Evolutionary conservation across 1,284 basidiomycete species (phyloP).

Genomic region (Irpex rosettiformis): DNA sequence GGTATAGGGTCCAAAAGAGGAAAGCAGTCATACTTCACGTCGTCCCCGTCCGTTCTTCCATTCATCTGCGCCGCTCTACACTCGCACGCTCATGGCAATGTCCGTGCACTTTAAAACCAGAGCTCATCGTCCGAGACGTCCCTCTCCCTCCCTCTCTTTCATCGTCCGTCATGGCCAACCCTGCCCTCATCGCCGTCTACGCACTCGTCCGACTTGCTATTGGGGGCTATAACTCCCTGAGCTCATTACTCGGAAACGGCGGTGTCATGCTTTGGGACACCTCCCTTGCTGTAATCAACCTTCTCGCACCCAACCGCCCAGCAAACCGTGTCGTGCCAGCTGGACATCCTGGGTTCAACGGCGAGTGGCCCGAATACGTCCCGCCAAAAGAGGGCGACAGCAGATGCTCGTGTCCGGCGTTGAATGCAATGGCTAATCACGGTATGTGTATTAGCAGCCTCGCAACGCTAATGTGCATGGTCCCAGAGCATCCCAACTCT

Average conservation of each 20-base stretch:
- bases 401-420: slow-evolving; percentile 62
- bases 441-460: slow-evolving; percentile 35
- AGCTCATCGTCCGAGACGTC: neutral
- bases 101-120: neutral
- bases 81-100: neutral
- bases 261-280: slow-evolving; percentile 37
- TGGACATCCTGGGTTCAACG: slow-evolving; percentile 57
- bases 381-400: slow-evolving; percentile 60
- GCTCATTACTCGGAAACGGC: slow-evolving; percentile 13
- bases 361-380: slow-evolving; percentile 66
- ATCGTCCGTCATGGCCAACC: slow-evolving; percentile 9
- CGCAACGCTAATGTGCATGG: neutral
- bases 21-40: slow-evolving; percentile 6
- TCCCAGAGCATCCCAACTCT: neutral
- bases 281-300: slow-evolving; percentile 50
- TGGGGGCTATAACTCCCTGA: slow-evolving; percentile 11
- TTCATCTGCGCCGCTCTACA: neutral
- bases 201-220: slow-evolving; percentile 15
- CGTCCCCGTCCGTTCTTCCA: neutral
- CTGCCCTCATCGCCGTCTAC: slow-evolving; percentile 11
- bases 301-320: slow-evolving; percentile 46
- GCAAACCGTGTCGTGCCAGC: slow-evolving; percentile 51
- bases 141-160: neutral
- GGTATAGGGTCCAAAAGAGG: neutral
- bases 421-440: slow-evolving; percentile 76